Evolutionary conservation across 73 alveolate species (phyloP).

Genomic region (Strombidium stylifer): DNA sequence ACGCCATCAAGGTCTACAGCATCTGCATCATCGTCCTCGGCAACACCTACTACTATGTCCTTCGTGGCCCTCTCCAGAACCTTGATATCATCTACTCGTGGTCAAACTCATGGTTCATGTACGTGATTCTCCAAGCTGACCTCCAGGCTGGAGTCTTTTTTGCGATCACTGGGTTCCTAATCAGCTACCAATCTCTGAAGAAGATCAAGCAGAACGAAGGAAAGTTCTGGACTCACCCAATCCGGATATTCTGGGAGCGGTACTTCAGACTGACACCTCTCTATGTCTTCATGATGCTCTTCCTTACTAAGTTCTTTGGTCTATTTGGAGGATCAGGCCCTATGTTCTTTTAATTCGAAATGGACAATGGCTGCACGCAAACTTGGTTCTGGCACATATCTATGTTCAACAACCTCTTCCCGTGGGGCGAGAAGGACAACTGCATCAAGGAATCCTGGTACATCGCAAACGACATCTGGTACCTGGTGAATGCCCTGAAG

Average conservation of each 20-base stretch:
- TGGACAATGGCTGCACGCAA: not conserved
- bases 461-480: constrained; percentile 37
- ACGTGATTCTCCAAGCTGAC: constrained; percentile 18
- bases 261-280: constrained; percentile 1
- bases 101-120: not conserved
- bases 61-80: constrained; percentile 27
- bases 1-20: constrained; percentile 7
- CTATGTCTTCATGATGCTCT: constrained; percentile 11
- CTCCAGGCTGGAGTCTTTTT: constrained; percentile 14
- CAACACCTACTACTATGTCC: constrained; percentile 19
- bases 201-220: not conserved
- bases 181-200: not conserved
- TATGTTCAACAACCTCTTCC: constrained; percentile 25
- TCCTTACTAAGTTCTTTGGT: constrained; percentile 18
- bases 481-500: not conserved
- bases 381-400: constrained; percentile 25
- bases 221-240: not conserved
- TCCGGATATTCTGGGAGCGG: not conserved
- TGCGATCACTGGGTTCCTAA: constrained; percentile 14
- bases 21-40: constrained; percentile 1
- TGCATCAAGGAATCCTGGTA: constrained; percentile 46
- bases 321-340: constrained; percentile 36
- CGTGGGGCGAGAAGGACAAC: not conserved
- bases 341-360: not conserved
- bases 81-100: constrained; percentile 5